phyloP scores from a whole-genome alignment of 176 grass and related monocot species.

The Stipa capillata region DNA sequence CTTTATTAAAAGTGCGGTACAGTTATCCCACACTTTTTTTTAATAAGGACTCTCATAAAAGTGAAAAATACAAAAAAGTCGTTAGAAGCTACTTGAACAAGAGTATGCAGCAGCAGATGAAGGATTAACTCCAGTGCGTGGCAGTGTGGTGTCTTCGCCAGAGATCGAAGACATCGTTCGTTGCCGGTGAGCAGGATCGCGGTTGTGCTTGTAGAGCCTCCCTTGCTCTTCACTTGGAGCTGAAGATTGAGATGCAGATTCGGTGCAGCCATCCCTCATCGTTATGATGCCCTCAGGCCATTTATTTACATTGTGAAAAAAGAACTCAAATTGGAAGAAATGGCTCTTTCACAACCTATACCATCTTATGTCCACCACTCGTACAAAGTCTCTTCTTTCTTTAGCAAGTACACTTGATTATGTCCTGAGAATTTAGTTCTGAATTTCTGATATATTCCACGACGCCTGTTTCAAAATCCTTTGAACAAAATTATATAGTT shows the following conservation, averaged over 20 bases:
- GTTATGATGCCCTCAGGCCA: neutral
- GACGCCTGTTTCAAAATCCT: neutral
- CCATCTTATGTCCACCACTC: neutral
- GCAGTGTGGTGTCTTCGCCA: neutral
- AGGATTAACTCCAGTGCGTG: too few species aligned
- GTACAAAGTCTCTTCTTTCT: neutral
- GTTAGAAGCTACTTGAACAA: too few species aligned
- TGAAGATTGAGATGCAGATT: neutral
- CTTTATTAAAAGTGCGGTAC: neutral
- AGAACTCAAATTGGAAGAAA: neutral
- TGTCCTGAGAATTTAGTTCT: neutral
- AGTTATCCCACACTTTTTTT: neutral
- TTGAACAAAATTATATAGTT: neutral
- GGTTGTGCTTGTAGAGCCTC: neutral
- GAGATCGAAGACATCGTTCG: neutral
- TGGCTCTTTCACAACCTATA: neutral
- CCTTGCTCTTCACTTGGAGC: neutral
- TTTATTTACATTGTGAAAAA: neutral
- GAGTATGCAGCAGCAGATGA: too few species aligned
- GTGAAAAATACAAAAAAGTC: neutral
- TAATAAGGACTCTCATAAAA: neutral
- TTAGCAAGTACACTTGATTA: neutral
- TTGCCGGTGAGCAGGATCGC: neutral
- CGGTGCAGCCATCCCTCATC: neutral
- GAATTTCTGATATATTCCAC: neutral